Evolutionary conservation across 768 basidiomycete species (phyloP), one percentile per base, ranked within the genome.

Genomic region (Lentinula edodes): DNA sequence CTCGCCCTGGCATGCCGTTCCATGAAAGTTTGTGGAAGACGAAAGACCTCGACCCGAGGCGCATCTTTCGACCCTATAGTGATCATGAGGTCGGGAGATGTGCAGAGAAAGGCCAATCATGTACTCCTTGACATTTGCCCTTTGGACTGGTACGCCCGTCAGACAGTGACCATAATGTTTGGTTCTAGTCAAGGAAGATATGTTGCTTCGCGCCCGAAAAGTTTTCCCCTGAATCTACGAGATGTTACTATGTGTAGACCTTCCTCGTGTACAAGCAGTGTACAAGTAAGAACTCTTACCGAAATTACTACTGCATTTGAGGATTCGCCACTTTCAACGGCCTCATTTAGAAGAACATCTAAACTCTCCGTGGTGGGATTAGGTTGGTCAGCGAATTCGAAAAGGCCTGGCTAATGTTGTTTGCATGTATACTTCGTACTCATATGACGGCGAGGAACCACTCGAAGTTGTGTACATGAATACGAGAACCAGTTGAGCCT

Each of bases 291-390:
- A n/a, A 20, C 45, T 71, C 77, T 62, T 55, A 79, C 81, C 61
- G 74, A 70, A 57, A 81, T 61, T 3, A 70, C 68, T 41, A 83
- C 73, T 10, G 67, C 70, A 58, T 75, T 73, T 61, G 78, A 70
- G 42, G 69, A 72, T 43, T 80, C 78, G 6, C 74, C 66, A 6
- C 58, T 56, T 12, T 58, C 63, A 10, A 66, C 57, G n/a, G n/a
- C n/a, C n/a, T n/a, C n/a, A n/a, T n/a, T n/a, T n/a, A n/a, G n/a
- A n/a, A n/a, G n/a, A n/a, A n/a, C n/a, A n/a, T n/a, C n/a, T n/a
- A n/a, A n/a, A n/a, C n/a, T n/a, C n/a, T n/a, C n/a, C n/a, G n/a
- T n/a, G n/a, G n/a, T n/a, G n/a, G n/a, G n/a, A n/a, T n/a, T n/a
- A n/a, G n/a, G n/a, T n/a, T n/a, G n/a, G n/a, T n/a, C n/a, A n/a